Evolutionary conservation across 192 early-diverging fungal species (phyloP).

Genomic region (Cetraspora pellucida): DNA sequence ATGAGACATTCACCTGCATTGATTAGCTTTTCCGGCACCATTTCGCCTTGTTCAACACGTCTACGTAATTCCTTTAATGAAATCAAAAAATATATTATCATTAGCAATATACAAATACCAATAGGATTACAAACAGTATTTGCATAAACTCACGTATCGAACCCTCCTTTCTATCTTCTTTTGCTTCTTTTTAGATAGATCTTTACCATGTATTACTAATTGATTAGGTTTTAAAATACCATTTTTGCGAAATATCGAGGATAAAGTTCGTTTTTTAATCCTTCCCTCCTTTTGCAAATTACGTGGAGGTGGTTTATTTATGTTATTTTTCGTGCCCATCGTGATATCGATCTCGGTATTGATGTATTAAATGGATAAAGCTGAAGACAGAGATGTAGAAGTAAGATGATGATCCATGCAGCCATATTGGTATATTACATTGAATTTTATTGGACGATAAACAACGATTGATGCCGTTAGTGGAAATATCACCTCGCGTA

Average conservation of each 20-base stretch:
- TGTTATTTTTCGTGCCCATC: conserved; percentile 10
- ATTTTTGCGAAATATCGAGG: neutral
- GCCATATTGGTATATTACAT: too few species aligned
- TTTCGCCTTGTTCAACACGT: neutral
- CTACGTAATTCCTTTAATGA: too few species aligned
- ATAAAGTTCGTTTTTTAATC: neutral
- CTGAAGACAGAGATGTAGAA: too few species aligned
- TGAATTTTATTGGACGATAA: too few species aligned
- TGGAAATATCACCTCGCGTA: too few species aligned
- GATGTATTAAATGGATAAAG: too few species aligned
- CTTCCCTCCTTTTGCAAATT: conserved; percentile 5
- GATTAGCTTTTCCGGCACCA: neutral
- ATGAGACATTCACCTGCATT: too few species aligned
- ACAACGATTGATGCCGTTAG: too few species aligned
- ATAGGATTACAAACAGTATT: neutral
- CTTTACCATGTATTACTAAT: conserved; percentile 9
- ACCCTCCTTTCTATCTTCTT: neutral
- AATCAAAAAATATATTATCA: too few species aligned
- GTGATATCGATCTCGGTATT: neutral
- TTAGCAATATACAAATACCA: too few species aligned
- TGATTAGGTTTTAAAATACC: neutral
- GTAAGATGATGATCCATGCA: too few species aligned
- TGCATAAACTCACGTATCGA: neutral
- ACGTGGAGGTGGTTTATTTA: conserved; percentile 17
- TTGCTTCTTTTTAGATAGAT: neutral